Conservation (phyloP, 768 basidiomycete species). For the Coprinellus micaceus region DNA sequence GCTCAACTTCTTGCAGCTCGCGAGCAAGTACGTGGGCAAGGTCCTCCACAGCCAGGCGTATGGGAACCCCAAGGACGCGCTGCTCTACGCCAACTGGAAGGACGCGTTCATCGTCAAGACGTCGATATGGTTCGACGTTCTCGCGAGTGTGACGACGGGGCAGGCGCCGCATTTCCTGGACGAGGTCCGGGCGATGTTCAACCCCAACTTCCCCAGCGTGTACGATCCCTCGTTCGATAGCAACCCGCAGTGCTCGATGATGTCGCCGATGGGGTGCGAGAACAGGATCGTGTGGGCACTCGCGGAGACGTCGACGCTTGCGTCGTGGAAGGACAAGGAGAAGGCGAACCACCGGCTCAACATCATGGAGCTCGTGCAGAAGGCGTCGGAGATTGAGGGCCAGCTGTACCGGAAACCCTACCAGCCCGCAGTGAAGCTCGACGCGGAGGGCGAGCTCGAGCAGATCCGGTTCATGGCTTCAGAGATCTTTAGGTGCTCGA, state of each 20-base stretch:
- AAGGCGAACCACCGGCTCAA: constrained; percentile 44
- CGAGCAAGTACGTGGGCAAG: constrained; percentile 49
- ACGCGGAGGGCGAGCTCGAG: constrained; percentile 21
- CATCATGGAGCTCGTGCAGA: constrained; percentile 54
- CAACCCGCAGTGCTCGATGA: constrained; percentile 58
- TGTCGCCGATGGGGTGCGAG: constrained; percentile 82
- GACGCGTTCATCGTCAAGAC: constrained; percentile 77
- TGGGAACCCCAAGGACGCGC: constrained; percentile 39
- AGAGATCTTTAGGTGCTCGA: constrained; percentile 70
- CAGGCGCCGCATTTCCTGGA: constrained; percentile 52
- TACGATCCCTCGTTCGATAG: constrained; percentile 20
- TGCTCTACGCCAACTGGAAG: constrained; percentile 40
- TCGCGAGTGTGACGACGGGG: constrained; percentile 71
- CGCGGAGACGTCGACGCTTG: constrained; percentile 65
- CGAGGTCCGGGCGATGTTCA: constrained; percentile 56
- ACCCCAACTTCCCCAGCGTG: constrained; percentile 40
- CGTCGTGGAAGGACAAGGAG: constrained; percentile 58
- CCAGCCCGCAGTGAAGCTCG: constrained; percentile 17
- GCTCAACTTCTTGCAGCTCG: constrained; percentile 62
- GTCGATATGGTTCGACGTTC: constrained; percentile 84
- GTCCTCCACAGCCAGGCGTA: constrained; percentile 39
- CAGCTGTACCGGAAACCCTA: constrained; percentile 22
- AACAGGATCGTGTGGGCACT: constrained; percentile 76
- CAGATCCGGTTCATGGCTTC: constrained; percentile 44
- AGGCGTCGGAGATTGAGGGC: constrained; percentile 49